phyloP scores from a whole-genome alignment of 2,329 filamentous ascomycete species.

The Fusarium nygamai region DNA sequence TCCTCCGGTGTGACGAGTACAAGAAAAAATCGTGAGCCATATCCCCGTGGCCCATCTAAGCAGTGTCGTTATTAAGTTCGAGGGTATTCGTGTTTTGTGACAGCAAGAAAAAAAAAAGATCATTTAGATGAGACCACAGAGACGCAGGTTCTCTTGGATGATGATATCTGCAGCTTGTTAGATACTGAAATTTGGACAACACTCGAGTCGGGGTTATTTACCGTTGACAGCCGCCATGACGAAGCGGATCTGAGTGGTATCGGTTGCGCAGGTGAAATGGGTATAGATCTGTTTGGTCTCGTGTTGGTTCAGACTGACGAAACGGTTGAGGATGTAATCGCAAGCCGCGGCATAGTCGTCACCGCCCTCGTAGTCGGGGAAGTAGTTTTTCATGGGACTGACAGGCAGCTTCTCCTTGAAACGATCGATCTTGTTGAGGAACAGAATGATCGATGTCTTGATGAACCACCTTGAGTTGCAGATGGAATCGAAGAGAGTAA shows the following conservation, averaged over 20 bases:
- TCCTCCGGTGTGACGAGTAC: constrained; percentile 46
- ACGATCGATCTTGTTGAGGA: constrained; percentile 90
- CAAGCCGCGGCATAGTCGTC: constrained; percentile 95
- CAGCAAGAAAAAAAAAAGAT: constrained; percentile 48
- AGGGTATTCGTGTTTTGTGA: constrained; percentile 56
- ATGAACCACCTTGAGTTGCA: constrained; percentile 92
- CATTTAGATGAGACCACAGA: constrained; percentile 93
- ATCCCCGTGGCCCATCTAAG: constrained; percentile 50
- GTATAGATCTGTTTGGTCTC: constrained; percentile 99
- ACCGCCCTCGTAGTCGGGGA: constrained; percentile 92
- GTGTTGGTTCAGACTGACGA: constrained; percentile 97
- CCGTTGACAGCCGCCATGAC: constrained; percentile 99
- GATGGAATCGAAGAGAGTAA: constrained; percentile 88
- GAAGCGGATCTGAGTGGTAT: constrained; percentile 98
- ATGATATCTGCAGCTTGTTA: constrained; percentile 85
- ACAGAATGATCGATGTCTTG: constrained; percentile 88
- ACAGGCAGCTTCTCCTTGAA: constrained; percentile 87
- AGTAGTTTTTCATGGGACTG: constrained; percentile 89
- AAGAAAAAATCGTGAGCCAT: constrained; percentile 53
- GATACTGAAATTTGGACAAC: constrained; percentile 22
- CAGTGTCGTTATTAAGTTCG: constrained; percentile 53
- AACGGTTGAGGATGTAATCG: constrained; percentile 98
- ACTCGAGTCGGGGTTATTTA: constrained; percentile 56
- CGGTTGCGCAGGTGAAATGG: constrained; percentile 98
- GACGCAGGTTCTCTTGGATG: constrained; percentile 98